These are phyloP conservation scores for Tolypocladium amazonense DNA, from an alignment of 2,329 filamentous ascomycete genomes.

Conservation along the genomic window DNA sequence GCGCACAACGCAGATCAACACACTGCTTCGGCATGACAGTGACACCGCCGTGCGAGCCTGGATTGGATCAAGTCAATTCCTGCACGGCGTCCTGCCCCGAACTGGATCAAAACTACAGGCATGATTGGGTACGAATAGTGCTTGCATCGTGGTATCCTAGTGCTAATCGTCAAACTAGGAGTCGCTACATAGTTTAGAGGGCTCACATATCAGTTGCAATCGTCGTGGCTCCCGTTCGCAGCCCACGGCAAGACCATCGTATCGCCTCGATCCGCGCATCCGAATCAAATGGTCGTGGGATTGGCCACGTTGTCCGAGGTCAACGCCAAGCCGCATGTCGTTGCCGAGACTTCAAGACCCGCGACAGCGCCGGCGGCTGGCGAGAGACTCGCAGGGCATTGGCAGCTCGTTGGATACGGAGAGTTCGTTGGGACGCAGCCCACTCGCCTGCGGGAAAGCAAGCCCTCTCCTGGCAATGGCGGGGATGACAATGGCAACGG, in stretches of 20 bases:
- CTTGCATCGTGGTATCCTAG: not conserved
- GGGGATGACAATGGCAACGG: conserved; percentile 15
- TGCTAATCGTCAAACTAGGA: not conserved
- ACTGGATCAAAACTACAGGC: not conserved
- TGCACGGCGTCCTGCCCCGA: conserved; percentile 5
- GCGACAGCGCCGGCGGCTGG: conserved; percentile 18
- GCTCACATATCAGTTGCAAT: conserved; percentile 4
- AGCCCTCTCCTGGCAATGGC: conserved; percentile 15
- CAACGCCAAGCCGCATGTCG: too few relatives aligned
- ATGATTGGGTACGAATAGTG: not conserved
- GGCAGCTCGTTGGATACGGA: conserved; percentile 12
- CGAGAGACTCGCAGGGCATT: conserved; percentile 15
- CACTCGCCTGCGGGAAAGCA: conserved; percentile 9
- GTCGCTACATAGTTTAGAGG: conserved; percentile 1
- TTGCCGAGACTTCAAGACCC: conserved; percentile 9
- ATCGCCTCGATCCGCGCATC: conserved; percentile 5
- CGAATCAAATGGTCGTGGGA: too few relatives aligned
- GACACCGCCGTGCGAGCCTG: not conserved
- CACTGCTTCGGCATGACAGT: not conserved
- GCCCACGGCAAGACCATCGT: not conserved
- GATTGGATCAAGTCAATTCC: not conserved
- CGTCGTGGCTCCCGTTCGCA: conserved; percentile 12
- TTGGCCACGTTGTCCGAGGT: too few relatives aligned
- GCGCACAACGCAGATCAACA: not conserved
- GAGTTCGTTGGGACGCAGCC: conserved; percentile 9